Evolutionary conservation across 1,284 basidiomycete species (phyloP), one percentile per base, ranked within the genome.

Genomic region (Leccinum fuscescens): DNA sequence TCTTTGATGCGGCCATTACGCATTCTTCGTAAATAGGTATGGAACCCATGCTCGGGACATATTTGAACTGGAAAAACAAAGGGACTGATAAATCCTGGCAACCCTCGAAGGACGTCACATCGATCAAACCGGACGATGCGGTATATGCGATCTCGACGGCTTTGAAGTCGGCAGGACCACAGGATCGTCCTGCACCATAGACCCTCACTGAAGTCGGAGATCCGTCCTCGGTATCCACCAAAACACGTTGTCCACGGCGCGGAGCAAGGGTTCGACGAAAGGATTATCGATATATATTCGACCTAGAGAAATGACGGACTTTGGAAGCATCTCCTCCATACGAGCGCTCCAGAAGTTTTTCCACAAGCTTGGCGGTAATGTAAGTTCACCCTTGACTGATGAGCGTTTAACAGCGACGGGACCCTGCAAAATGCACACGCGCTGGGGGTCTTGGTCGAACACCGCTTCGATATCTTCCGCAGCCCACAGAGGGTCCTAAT

Each of bases 401-500:
- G 93, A 88, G 76, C 94, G 89, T 76, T 92, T 94, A 64, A 87
- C 94, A 2, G 96, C 96, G 57, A 99, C 90, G 11, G 97, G 96
- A 31, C 97, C 96, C 77, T 98, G 96, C 55, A 99, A 85, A 69
- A 99, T 96, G 74, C 94, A 97, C 39, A 99, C 96, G 67, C 97
- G 90, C 77, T 99, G 93, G 31, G 96, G 93, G 76, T 97, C 96
- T 78, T 96, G 94, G 77, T 98, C 97, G 69, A 98, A 96, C 46
- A 99, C 94, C 14, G 95, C 96, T 66, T 99, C 96, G 67, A 99
- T 94, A 74, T 99, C 96, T 77, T 99, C 97, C 6, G 95, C 91
- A 52, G 94, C 93, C 96, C 96, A 98, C 6, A 98, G 86, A 15
- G 96, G 98, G 76, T 98, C 96, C 92, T 94, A 73, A 58, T 60